phyloP scores from a whole-genome alignment of 257 asterid species.

The Salvia rosmarinus region DNA sequence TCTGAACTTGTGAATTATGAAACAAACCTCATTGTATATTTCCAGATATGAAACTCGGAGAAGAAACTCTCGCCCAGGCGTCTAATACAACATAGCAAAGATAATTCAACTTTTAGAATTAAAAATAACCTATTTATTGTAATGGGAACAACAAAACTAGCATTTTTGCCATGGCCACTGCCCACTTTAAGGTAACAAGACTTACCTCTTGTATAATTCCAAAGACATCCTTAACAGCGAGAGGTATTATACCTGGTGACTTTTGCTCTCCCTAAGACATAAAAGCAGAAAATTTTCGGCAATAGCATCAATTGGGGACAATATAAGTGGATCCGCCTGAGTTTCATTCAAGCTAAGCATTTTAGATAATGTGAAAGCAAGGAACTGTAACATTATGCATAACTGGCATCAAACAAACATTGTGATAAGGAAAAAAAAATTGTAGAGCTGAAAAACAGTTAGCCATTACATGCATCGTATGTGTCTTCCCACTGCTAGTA shows the following conservation, averaged over 20 bases:
- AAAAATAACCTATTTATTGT: slow-evolving; percentile 16
- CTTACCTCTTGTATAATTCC: slow-evolving; percentile 85
- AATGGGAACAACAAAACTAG: slow-evolving; percentile 22
- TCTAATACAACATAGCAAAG: slow-evolving; percentile 47
- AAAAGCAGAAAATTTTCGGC: slow-evolving; percentile 22
- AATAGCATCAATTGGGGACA: slow-evolving; percentile 3
- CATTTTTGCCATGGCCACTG: slow-evolving; percentile 12
- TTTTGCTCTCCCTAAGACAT: slow-evolving; percentile 81
- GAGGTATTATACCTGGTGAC: slow-evolving; percentile 86
- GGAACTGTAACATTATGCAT: slow-evolving; percentile 17
- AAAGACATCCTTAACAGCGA: slow-evolving; percentile 85
- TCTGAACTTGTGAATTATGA: slow-evolving; percentile 9
- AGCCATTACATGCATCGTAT: slow-evolving; percentile 80
- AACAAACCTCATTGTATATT: slow-evolving; percentile 82
- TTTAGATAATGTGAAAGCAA: background rate
- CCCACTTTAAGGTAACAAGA: slow-evolving; percentile 24
- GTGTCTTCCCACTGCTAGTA: slow-evolving; percentile 92
- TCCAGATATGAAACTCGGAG: slow-evolving; percentile 87
- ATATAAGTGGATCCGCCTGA: slow-evolving; percentile 17
- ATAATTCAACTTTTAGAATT: slow-evolving; percentile 29
- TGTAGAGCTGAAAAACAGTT: background rate
- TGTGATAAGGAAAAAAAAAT: slow-evolving; percentile 11
- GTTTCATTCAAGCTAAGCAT: background rate
- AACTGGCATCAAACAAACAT: background rate
- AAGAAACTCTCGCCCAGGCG: slow-evolving; percentile 83